Conservation (phyloP, 2,329 filamentous ascomycete species). For the Aspergillus proliferans region DNA sequence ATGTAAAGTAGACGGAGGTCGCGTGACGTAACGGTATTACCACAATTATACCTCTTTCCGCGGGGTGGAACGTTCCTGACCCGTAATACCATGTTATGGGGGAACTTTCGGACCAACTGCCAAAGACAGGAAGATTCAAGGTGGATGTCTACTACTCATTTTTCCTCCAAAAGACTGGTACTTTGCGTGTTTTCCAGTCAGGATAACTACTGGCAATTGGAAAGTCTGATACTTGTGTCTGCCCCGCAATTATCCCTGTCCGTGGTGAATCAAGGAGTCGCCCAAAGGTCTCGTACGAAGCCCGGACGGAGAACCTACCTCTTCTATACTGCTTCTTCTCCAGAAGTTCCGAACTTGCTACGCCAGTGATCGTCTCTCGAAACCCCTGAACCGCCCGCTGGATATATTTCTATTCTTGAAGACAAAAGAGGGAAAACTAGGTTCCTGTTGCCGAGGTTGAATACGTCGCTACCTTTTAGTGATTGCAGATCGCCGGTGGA, state of each 20-base stretch:
- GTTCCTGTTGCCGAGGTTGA: not conserved
- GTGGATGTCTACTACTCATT: not conserved
- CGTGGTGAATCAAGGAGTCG: not conserved
- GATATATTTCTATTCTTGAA: not conserved
- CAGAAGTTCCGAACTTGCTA: not conserved
- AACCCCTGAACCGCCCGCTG: not conserved
- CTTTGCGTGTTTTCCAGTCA: not conserved
- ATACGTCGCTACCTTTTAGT: not conserved
- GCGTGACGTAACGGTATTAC: slow-evolving; percentile 31
- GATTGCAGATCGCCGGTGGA: not conserved
- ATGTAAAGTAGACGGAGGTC: slow-evolving; percentile 28
- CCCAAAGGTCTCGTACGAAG: not conserved
- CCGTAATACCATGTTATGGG: slow-evolving; percentile 8
- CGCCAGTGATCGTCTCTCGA: not conserved
- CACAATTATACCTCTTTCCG: slow-evolving; percentile 13
- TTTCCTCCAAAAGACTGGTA: not conserved
- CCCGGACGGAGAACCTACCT: not conserved
- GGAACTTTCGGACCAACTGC: slow-evolving; percentile 13
- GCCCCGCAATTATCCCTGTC: not conserved
- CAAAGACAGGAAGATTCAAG: slow-evolving; percentile 1
- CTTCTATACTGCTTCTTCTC: not conserved
- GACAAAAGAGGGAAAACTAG: not conserved
- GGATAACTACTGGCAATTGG: too few relatives aligned
- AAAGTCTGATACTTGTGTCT: not conserved
- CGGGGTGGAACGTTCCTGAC: slow-evolving; percentile 1